These are phyloP conservation scores for Malassezia pachydermatis DNA, from an alignment of 1,284 basidiomycete species.

Conservation along the genomic window DNA sequence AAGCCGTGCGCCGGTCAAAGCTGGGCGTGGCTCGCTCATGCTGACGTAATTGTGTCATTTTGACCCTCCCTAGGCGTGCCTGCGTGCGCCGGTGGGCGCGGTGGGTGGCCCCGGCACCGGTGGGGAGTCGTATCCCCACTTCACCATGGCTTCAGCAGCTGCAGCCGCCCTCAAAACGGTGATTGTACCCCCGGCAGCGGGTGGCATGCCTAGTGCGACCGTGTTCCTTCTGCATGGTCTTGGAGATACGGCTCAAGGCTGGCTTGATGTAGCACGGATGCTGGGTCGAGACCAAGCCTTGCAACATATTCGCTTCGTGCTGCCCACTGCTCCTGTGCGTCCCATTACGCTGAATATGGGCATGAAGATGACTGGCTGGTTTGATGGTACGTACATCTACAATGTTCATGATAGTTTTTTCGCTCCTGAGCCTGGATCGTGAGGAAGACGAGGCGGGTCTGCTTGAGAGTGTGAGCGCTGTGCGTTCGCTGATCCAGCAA, in stretches of 20 bases:
- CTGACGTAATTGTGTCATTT: no score
- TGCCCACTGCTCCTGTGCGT: conserved; percentile 45
- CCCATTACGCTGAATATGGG: conserved; percentile 46
- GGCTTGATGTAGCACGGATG: conserved; percentile 44
- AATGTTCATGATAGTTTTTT: conserved; percentile 3
- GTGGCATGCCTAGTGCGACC: conserved; percentile 36
- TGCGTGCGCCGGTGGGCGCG: not conserved
- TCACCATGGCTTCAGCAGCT: conserved; percentile 5
- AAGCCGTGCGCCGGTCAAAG: no score
- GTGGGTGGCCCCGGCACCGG: not conserved
- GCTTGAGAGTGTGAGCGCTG: conserved; percentile 28
- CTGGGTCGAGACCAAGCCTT: conserved; percentile 38
- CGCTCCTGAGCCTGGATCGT: conserved; percentile 36
- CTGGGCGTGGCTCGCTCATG: not conserved
- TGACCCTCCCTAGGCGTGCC: no score
- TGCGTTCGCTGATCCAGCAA: conserved; percentile 36
- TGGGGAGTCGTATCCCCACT: not conserved
- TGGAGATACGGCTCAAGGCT: conserved; percentile 42
- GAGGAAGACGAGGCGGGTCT: conserved; percentile 42
- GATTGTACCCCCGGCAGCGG: conserved; percentile 35
- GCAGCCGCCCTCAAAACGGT: conserved; percentile 31
- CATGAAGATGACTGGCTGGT: conserved; percentile 47
- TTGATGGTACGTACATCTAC: conserved; percentile 41
- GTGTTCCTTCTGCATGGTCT: conserved; percentile 45
- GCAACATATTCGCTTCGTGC: conserved; percentile 42